A percentile compares a stretch with the other conserved stretches of the same genome.
Evolutionary conservation across 768 basidiomycete genomes (phyloP).

Genomic region (Steccherinum ochraceum): DNA sequence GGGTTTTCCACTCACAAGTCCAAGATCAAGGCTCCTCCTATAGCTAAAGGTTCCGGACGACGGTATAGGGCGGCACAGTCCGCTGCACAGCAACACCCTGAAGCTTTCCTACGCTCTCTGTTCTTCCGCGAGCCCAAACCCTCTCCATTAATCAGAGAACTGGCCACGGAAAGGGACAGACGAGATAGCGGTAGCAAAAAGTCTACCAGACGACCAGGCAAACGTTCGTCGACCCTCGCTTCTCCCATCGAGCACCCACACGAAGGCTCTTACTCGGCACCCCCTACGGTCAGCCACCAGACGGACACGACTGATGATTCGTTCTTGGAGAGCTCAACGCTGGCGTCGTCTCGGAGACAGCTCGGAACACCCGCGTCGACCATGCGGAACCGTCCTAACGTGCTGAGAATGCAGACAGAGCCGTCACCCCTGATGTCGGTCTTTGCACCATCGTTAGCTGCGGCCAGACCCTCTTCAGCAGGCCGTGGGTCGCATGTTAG

Average conservation of each 20-base stretch:
- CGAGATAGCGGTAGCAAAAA: background rate
- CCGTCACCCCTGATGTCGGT: conserved; percentile 4
- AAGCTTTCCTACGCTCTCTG: conserved; percentile 16
- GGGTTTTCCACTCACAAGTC: conserved; percentile 52
- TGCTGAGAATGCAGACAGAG: conserved; percentile 8
- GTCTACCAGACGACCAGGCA: conserved; percentile 4
- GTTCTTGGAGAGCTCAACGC: conserved; percentile 15
- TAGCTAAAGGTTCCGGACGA: conserved; percentile 19
- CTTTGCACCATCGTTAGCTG: conserved; percentile 5
- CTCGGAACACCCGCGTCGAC: conserved; percentile 15
- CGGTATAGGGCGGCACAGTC: conserved; percentile 13
- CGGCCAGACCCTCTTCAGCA: conserved; percentile 13
- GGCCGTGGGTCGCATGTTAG: background rate
- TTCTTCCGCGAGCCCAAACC: conserved; percentile 19
- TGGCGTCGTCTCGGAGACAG: conserved; percentile 19
- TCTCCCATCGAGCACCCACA: background rate
- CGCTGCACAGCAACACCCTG: conserved; percentile 12
- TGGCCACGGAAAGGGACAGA: conserved; percentile 3
- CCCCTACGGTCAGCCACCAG: conserved; percentile 1
- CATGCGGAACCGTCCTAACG: conserved; percentile 14
- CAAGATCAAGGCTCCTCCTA: conserved; percentile 32
- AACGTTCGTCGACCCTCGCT: conserved; percentile 12
- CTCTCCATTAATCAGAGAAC: conserved; percentile 12
- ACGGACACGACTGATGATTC: conserved; percentile 15
- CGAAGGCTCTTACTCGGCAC: background rate